These are phyloP conservation scores for Elaeis oleifera DNA, from an alignment of 202 grass and related monocot genomes.

Conservation along the genomic window DNA sequence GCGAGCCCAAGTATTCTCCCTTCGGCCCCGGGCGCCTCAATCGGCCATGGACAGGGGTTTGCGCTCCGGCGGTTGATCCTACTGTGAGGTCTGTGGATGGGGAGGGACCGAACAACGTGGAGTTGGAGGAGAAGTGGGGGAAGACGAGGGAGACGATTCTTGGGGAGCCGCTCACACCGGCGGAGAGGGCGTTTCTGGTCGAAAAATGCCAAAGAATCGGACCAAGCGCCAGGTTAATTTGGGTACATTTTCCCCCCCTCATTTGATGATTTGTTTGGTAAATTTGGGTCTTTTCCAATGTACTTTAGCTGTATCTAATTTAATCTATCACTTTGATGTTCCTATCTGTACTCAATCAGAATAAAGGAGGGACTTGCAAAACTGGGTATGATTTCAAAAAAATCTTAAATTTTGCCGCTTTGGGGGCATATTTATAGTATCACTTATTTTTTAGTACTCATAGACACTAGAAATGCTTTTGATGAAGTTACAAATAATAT, in stretches of 20 bases:
- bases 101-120: slow-evolving; percentile 38
- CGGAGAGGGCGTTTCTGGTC: slow-evolving; percentile 45
- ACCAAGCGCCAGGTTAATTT: slow-evolving; percentile 87
- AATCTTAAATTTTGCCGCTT: too few relatives aligned
- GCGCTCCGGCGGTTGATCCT: slow-evolving; percentile 73
- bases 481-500: too few relatives aligned
- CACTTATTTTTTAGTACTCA: too few relatives aligned
- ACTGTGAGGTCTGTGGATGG: slow-evolving; percentile 45
- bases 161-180: slow-evolving; percentile 61
- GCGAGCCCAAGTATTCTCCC: slow-evolving; percentile 86
- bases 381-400: too few relatives aligned
- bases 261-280: not conserved
- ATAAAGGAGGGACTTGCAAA: too few relatives aligned
- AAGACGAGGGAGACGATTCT: slow-evolving; percentile 43
- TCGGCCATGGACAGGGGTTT: slow-evolving; percentile 74
- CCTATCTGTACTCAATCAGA: too few relatives aligned
- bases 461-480: too few relatives aligned
- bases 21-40: slow-evolving; percentile 68
- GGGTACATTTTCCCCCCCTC: slow-evolving; percentile 25
- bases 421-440: too few relatives aligned
- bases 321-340: too few relatives aligned
- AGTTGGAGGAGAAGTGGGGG: slow-evolving; percentile 41
- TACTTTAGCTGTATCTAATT: too few relatives aligned
- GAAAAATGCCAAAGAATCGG: slow-evolving; percentile 55
- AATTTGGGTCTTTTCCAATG: too few relatives aligned